These are phyloP conservation scores for Crataegus laevigata DNA, from an alignment of 306 rosid genomes.

Conservation along the genomic window DNA sequence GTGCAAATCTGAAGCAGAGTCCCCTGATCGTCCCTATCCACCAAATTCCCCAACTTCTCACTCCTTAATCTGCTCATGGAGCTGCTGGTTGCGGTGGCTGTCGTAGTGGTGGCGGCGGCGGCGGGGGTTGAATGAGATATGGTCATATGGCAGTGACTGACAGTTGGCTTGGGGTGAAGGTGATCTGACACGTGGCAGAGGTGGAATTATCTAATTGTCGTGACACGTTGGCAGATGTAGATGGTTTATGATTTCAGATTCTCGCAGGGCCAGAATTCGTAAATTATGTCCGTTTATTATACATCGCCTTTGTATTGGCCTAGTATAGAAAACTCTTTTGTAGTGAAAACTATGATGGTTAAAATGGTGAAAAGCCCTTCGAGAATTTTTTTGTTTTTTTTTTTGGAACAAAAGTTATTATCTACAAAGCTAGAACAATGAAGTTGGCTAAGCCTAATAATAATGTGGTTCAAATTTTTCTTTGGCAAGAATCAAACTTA, in stretches of 20 bases:
- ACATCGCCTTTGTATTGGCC: background rate
- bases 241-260: too few relatives aligned
- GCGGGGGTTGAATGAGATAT: too few relatives aligned
- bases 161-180: background rate
- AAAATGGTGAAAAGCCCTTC: background rate
- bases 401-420: too few relatives aligned
- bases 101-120: too few relatives aligned
- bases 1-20: conserved; percentile 95
- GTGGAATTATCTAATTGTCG: background rate
- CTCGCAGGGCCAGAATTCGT: too few relatives aligned
- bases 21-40: conserved; percentile 87
- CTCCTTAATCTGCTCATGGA: conserved; percentile 54
- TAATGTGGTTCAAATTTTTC: background rate
- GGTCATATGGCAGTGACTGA: background rate
- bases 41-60: conserved; percentile 89
- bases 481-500: fast-evolving
- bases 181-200: background rate
- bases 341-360: background rate
- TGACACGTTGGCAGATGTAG: background rate
- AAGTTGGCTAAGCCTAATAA: fast-evolving
- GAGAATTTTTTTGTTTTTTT: too few relatives aligned
- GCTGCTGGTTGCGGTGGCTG: background rate
- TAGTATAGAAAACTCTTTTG: background rate
- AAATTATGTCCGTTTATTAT: too few relatives aligned
- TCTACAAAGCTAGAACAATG: fast-evolving